Conservation (phyloP, 2,329 filamentous ascomycete species). For the Colletotrichum filicis region DNA sequence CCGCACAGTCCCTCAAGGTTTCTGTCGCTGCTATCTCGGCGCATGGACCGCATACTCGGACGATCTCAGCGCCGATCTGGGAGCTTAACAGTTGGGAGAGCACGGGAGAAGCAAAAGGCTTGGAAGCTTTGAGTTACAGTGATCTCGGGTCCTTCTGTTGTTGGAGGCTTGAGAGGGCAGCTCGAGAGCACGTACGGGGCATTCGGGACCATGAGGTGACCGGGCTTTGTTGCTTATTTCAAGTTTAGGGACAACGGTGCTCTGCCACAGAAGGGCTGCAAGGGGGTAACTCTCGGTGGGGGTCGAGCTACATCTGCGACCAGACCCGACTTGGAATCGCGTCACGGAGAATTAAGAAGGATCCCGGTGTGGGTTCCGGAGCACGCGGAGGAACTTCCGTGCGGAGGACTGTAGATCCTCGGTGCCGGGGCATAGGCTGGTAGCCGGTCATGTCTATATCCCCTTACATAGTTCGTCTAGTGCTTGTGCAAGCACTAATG, state of each 20-base stretch:
- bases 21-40: slow-evolving; percentile 21
- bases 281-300: slow-evolving; percentile 12
- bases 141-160: neutral
- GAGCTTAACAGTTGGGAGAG: neutral
- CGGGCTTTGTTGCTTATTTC: slow-evolving; percentile 10
- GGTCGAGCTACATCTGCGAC: slow-evolving; percentile 9
- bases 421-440: neutral
- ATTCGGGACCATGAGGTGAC: neutral
- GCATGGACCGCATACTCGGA: slow-evolving; percentile 33
- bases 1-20: slow-evolving; percentile 20
- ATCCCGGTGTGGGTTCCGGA: neutral
- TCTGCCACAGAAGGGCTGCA: slow-evolving; percentile 21
- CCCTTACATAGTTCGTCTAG: too few relatives aligned
- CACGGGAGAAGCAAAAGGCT: neutral
- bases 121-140: neutral
- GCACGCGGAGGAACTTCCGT: neutral
- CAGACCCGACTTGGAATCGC: neutral
- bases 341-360: neutral
- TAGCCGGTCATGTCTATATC: neutral
- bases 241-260: slow-evolving; percentile 5
- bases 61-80: slow-evolving; percentile 30
- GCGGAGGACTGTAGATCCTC: neutral
- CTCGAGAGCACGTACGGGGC: neutral
- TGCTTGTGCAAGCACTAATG: neutral
- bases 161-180: neutral